A percentile compares a stretch with the other conserved stretches of the same genome.
Conservation (phyloP, 306 rosid species). For the Gillenia trifoliata region DNA sequence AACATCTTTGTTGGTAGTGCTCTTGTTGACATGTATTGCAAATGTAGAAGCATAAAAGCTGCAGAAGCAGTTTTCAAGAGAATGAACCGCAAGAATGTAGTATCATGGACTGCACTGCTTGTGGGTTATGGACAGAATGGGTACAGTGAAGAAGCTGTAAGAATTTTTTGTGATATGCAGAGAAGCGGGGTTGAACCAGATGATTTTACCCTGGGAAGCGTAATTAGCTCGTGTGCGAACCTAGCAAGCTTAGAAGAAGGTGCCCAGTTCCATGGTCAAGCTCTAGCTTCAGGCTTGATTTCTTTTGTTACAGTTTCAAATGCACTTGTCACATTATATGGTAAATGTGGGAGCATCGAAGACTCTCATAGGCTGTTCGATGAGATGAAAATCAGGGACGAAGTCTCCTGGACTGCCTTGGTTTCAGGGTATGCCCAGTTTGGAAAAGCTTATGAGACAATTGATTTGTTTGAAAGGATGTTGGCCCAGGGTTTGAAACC, state of each 20-base stretch:
- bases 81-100: constrained; percentile 73
- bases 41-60: constrained; percentile 56
- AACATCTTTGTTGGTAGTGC: constrained; percentile 80
- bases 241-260: constrained; percentile 97
- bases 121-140: constrained; percentile 96
- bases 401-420: constrained; percentile 92
- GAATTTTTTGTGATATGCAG: constrained; percentile 74
- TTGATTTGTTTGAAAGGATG: constrained; percentile 67
- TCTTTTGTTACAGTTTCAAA: constrained; percentile 69
- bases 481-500: constrained; percentile 58
- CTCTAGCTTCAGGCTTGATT: constrained; percentile 70
- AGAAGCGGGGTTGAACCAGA: constrained; percentile 72
- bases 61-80: constrained; percentile 71
- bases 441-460: constrained; percentile 75
- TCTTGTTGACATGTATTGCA: constrained; percentile 94
- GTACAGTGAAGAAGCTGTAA: constrained; percentile 77
- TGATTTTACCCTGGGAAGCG: constrained; percentile 81
- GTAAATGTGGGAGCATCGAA: constrained; percentile 82
- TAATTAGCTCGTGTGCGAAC: constrained; percentile 87
- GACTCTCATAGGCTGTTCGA: constrained; percentile 56
- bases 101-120: constrained; percentile 86
- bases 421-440: constrained; percentile 79
- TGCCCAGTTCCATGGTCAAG: constrained; percentile 77
- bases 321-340: constrained; percentile 77
- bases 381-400: constrained; percentile 66